Evolutionary conservation across 2,329 filamentous ascomycete genomes (phyloP).

Genomic region (Pseudocercospora crystallina): DNA sequence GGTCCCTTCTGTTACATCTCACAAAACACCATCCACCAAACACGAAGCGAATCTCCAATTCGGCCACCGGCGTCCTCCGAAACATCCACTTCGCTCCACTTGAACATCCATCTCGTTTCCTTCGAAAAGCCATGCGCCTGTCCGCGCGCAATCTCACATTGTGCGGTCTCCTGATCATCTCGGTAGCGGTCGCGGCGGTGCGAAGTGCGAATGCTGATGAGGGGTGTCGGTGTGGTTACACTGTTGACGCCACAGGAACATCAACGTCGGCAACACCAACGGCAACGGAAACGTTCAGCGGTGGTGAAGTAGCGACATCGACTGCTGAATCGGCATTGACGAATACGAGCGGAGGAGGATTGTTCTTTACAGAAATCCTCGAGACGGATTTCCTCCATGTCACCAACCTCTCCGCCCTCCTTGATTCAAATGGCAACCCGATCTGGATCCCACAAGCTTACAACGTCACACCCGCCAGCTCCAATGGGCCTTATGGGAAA

Average conservation of each 20-base stretch:
- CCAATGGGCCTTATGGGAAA: conserved; percentile 67
- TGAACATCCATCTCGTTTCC: background rate
- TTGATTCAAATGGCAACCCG: conserved; percentile 16
- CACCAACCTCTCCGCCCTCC: conserved; percentile 32
- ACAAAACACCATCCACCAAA: background rate
- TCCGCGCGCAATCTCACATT: background rate
- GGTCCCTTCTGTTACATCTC: background rate
- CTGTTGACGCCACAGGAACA: conserved; percentile 46
- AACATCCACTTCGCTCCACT: background rate
- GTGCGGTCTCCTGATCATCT: background rate
- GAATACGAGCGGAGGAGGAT: too few species aligned
- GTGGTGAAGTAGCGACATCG: too few species aligned
- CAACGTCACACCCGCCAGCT: conserved; percentile 58
- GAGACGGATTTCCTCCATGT: conserved; percentile 70
- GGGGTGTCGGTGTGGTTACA: conserved; percentile 73
- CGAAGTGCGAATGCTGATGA: conserved; percentile 30
- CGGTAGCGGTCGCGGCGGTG: conserved; percentile 1
- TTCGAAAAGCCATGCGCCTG: background rate
- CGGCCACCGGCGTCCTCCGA: background rate
- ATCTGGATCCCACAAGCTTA: conserved; percentile 69
- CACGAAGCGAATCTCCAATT: background rate
- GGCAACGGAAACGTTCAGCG: too few species aligned
- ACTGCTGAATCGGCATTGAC: background rate
- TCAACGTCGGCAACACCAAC: too few species aligned
- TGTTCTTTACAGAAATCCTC: conserved; percentile 66